These are phyloP conservation scores for Microthyrium microscopicum DNA, from an alignment of 2,329 filamentous ascomycete genomes.

Conservation along the genomic window DNA sequence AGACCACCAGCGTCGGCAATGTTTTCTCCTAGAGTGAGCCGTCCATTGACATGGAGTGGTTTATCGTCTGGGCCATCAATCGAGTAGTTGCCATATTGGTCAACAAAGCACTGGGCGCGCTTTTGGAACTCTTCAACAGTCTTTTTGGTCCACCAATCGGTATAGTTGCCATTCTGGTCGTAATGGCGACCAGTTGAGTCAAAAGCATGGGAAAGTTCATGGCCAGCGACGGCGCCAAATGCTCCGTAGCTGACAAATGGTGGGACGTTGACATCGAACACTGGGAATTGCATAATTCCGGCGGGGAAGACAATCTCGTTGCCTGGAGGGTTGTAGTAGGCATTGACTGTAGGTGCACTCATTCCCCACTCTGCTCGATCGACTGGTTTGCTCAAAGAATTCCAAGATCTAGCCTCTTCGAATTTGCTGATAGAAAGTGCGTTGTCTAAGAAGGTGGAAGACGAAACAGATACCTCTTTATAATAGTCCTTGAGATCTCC, in stretches of 20 bases:
- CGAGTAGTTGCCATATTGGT: slow-evolving; percentile 49
- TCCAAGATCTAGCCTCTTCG: slow-evolving; percentile 35
- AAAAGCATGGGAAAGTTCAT: slow-evolving; percentile 55
- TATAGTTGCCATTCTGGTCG: slow-evolving; percentile 47
- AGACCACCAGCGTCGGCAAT: slow-evolving; percentile 56
- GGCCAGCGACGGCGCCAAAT: slow-evolving; percentile 49
- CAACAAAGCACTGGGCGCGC: slow-evolving; percentile 46
- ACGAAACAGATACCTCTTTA: slow-evolving; percentile 30
- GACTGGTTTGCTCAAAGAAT: slow-evolving; percentile 40
- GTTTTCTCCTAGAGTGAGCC: slow-evolving; percentile 50
- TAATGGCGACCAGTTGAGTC: slow-evolving; percentile 49
- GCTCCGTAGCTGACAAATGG: slow-evolving; percentile 52
- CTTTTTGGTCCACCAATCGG: slow-evolving; percentile 48
- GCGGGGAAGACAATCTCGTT: slow-evolving; percentile 56
- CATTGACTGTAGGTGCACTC: slow-evolving; percentile 32
- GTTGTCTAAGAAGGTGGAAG: slow-evolving; percentile 41
- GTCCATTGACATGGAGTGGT: slow-evolving; percentile 44
- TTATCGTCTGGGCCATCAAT: slow-evolving; percentile 39
- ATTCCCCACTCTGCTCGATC: slow-evolving; percentile 45
- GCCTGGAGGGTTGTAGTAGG: slow-evolving; percentile 41
- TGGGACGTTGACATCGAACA: slow-evolving; percentile 46
- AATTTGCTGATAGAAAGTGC: slow-evolving; percentile 34
- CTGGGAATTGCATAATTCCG: slow-evolving; percentile 52
- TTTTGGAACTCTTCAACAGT: slow-evolving; percentile 42
- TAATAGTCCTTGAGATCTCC: slow-evolving; percentile 41